These are phyloP conservation scores for Nemania sp. DNA, from an alignment of 2,329 filamentous ascomycete genomes.

Conservation along the genomic window DNA sequence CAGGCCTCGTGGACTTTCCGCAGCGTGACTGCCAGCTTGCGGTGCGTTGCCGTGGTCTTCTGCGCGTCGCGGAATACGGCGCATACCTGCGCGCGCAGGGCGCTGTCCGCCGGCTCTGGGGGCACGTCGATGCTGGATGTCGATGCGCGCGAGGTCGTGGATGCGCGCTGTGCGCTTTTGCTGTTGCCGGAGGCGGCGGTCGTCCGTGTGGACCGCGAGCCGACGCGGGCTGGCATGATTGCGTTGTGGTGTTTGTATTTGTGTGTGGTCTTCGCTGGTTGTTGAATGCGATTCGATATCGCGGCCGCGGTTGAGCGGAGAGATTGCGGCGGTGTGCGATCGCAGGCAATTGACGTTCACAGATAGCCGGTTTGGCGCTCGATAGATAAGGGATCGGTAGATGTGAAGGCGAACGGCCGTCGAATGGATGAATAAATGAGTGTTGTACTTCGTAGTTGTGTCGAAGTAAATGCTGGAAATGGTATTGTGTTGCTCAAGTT, in stretches of 20 bases:
- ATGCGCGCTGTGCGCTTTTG: slow-evolving; percentile 46
- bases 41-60: slow-evolving; percentile 83
- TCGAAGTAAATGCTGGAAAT: too few relatives aligned
- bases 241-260: background rate
- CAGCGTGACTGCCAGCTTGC: slow-evolving; percentile 84
- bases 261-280: background rate
- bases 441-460: too few relatives aligned
- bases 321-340: too few relatives aligned
- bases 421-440: too few relatives aligned
- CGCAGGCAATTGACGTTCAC: too few relatives aligned
- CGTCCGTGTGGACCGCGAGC: slow-evolving; percentile 51
- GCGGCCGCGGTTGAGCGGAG: too few relatives aligned
- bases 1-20: slow-evolving; percentile 90
- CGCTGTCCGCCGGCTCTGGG: slow-evolving; percentile 70
- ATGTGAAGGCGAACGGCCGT: too few relatives aligned
- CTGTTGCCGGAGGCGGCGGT: slow-evolving; percentile 47
- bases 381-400: background rate
- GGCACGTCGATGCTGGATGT: slow-evolving; percentile 58
- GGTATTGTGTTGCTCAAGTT: too few relatives aligned
- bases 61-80: slow-evolving; percentile 80
- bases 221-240: slow-evolving; percentile 55
- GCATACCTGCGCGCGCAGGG: slow-evolving; percentile 73
- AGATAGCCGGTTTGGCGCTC: too few relatives aligned
- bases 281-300: background rate
- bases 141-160: slow-evolving; percentile 52